Evolutionary conservation across 2,329 filamentous ascomycete species (phyloP).

Genomic region (Penicillium sp.): DNA sequence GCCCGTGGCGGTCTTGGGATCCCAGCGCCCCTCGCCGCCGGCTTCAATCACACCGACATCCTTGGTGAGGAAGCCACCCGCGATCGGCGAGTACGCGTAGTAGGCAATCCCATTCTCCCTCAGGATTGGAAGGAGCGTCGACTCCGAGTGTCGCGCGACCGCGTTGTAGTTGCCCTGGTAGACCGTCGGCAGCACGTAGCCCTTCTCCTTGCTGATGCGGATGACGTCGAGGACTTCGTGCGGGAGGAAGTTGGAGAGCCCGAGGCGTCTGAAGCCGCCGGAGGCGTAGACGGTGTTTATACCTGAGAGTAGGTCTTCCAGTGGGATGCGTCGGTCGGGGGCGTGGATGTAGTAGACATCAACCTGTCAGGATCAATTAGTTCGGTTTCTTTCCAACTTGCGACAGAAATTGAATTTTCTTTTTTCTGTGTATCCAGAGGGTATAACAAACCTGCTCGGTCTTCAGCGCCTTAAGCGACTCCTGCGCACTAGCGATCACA

Average conservation of each 20-base stretch:
- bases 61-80: slow-evolving; percentile 40
- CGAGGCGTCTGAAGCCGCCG: slow-evolving; percentile 40
- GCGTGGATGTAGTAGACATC: slow-evolving; percentile 35
- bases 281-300: slow-evolving; percentile 37
- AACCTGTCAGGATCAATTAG: background rate
- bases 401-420: background rate
- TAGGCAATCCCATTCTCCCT: slow-evolving; percentile 50
- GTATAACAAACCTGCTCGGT: too few species aligned
- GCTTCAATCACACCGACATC: slow-evolving; percentile 11
- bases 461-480: too few species aligned
- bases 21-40: slow-evolving; percentile 20
- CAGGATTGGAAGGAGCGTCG: slow-evolving; percentile 49
- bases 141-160: slow-evolving; percentile 46
- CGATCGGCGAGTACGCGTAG: slow-evolving; percentile 44
- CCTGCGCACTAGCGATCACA: too few species aligned
- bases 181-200: slow-evolving; percentile 49
- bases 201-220: slow-evolving; percentile 41
- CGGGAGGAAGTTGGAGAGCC: slow-evolving; percentile 51
- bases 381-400: background rate
- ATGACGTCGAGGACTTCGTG: slow-evolving; percentile 47
- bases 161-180: slow-evolving; percentile 53
- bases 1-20: slow-evolving; percentile 25
- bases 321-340: slow-evolving; percentile 36
- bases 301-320: slow-evolving; percentile 38
- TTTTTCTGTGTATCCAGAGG: too few species aligned